Percentiles rank a stretch among this genome's conserved stretches.
phyloP scores from a whole-genome alignment of 2,329 filamentous ascomycete species.

The Beauveria asiatica region DNA sequence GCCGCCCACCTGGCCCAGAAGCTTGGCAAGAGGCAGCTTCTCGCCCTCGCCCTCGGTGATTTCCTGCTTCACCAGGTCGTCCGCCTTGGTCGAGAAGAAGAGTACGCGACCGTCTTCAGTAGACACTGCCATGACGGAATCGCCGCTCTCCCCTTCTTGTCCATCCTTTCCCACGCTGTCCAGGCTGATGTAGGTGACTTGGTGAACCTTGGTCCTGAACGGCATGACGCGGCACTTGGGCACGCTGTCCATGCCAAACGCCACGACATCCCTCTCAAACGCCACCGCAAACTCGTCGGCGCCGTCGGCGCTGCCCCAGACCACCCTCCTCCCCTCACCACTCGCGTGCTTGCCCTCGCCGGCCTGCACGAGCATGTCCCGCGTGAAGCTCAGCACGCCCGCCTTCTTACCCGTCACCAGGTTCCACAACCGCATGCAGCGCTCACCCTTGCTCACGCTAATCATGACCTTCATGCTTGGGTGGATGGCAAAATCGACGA shows the following conservation, averaged over 20 bases:
- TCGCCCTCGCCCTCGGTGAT: conserved; percentile 26
- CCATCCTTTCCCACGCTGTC: conserved; percentile 10
- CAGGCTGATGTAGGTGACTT: conserved; percentile 61
- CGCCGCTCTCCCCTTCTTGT: conserved; percentile 9
- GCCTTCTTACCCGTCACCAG: conserved; percentile 93
- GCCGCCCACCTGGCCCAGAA: conserved; percentile 73
- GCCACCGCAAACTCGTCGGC: conserved; percentile 79
- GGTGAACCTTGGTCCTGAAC: conserved; percentile 70
- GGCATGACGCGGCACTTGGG: conserved; percentile 67
- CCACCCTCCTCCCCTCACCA: conserved; percentile 74
- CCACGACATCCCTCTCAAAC: conserved; percentile 76
- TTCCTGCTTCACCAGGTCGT: conserved; percentile 32
- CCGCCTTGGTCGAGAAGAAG: conserved; percentile 64
- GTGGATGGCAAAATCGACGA: conserved; percentile 93
- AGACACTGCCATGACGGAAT: conserved; percentile 60
- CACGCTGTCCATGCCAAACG: conserved; percentile 83
- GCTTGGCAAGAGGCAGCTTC: conserved; percentile 48
- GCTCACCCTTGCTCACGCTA: conserved; percentile 81
- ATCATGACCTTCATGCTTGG: conserved; percentile 96
- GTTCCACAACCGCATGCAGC: conserved; percentile 92
- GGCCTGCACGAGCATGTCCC: conserved; percentile 61
- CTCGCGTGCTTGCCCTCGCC: conserved; percentile 69
- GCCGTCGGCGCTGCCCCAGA: conserved; percentile 65
- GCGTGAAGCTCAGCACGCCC: conserved; percentile 78
- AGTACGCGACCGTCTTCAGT: conserved; percentile 86